phyloP scores from a whole-genome alignment of 2,329 filamentous ascomycete species.

The Exophiala sp. region DNA sequence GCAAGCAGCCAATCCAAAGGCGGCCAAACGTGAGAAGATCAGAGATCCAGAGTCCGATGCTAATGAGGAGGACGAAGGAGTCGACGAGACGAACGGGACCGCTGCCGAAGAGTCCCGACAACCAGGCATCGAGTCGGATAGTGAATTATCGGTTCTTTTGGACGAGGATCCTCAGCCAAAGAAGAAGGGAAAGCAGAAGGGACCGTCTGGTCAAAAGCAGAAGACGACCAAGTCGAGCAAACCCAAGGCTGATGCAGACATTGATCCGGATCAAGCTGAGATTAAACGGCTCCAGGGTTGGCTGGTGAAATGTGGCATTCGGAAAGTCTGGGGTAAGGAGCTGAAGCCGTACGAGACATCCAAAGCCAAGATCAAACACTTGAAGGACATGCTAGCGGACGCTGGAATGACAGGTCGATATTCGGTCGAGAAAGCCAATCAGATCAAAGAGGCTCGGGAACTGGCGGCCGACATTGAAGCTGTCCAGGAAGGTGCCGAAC shows the following conservation, averaged over 20 bases:
- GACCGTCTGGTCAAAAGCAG: constrained; percentile 33
- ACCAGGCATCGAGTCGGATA: constrained; percentile 48
- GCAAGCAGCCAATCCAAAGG: constrained; percentile 17
- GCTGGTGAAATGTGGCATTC: constrained; percentile 83
- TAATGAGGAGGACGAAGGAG: constrained; percentile 14
- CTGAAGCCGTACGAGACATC: constrained; percentile 70
- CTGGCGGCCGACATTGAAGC: constrained; percentile 78
- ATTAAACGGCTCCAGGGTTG: constrained; percentile 86
- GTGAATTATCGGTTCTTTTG: constrained; percentile 70
- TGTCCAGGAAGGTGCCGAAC: constrained; percentile 74
- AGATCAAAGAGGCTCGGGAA: constrained; percentile 85
- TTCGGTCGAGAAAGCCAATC: constrained; percentile 74
- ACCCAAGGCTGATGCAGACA: constrained; percentile 44
- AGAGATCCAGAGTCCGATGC: constrained; percentile 17
- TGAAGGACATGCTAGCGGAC: constrained; percentile 74
- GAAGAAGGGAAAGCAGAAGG: constrained; percentile 46
- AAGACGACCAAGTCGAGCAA: constrained; percentile 31
- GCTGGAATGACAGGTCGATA: constrained; percentile 86
- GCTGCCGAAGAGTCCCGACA: constrained; percentile 1
- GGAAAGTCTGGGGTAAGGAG: constrained; percentile 87
- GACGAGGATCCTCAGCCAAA: constrained; percentile 67
- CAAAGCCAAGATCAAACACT: constrained; percentile 76
- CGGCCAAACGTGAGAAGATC: constrained; percentile 22
- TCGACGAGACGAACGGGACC: constrained; percentile 4
- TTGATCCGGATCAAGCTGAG: constrained; percentile 67